phyloP scores from a whole-genome alignment of 352 stramenopile genomes.

The Globisporangium cylindrosporum region DNA sequence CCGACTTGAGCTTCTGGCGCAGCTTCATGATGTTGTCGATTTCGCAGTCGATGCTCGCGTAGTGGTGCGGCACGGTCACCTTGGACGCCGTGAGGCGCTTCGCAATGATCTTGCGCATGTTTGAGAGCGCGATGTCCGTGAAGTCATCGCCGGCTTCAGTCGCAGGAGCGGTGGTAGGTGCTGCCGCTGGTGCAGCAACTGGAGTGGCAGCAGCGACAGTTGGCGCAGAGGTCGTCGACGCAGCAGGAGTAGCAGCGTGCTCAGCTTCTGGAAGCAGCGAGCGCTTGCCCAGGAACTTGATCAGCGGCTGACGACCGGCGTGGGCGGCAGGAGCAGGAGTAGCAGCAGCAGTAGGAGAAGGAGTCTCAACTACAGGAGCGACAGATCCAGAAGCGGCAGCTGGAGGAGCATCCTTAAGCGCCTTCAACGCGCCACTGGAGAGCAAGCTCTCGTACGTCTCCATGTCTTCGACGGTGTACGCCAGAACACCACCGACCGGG shows the following conservation, averaged over 20 bases:
- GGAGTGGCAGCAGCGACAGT: not conserved
- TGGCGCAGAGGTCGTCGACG: not conserved
- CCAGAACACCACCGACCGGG: conserved; percentile 89
- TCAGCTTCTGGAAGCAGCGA: conserved; percentile 41
- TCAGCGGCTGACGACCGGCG: conserved; percentile 51
- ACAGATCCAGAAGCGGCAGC: conserved; percentile 18
- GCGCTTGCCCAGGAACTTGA: conserved; percentile 87
- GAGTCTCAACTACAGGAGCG: conserved; percentile 4
- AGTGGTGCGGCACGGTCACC: conserved; percentile 95
- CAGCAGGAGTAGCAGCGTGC: not conserved
- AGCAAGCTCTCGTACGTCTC: conserved; percentile 68
- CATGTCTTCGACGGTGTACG: conserved; percentile 93
- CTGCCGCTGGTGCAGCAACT: not conserved
- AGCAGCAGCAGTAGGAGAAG: conserved; percentile 10
- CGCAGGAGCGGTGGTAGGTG: conserved; percentile 6
- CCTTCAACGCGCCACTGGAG: conserved; percentile 51
- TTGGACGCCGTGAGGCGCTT: conserved; percentile 97
- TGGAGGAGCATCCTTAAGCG: conserved; percentile 31
- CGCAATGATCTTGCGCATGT: conserved; percentile 99
- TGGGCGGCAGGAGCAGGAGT: conserved; percentile 16
- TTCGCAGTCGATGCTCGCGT: conserved; percentile 95
- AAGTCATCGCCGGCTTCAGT: conserved; percentile 40
- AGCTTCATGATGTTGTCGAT: conserved; percentile 90
- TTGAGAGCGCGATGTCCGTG: conserved; percentile 86
- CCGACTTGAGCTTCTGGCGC: conserved; percentile 90